Evolutionary conservation across 768 basidiomycete genomes (phyloP).

Genomic region (Termitomyces titanicus): DNA sequence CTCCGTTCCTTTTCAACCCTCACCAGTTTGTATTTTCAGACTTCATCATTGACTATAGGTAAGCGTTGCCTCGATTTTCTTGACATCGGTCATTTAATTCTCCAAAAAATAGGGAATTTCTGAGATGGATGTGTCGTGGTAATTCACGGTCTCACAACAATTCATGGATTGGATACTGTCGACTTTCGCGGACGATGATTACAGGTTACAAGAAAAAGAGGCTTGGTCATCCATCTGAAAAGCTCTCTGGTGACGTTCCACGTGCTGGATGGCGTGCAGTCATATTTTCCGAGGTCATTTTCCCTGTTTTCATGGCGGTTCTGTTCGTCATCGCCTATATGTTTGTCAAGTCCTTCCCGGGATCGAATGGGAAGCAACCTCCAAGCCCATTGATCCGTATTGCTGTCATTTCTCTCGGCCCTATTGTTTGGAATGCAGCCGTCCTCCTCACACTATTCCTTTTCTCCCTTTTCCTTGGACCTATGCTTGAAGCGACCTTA

Average conservation of each 20-base stretch:
- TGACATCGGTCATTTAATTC: conserved; percentile 3
- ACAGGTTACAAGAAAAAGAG: conserved; percentile 99
- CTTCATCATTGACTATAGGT: conserved; percentile 95
- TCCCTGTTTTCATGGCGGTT: conserved; percentile 81
- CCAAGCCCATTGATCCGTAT: conserved; percentile 90
- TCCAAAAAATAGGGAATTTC: conserved; percentile 77
- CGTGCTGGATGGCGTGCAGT: conserved; percentile 92
- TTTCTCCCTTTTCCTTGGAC: conserved; percentile 88
- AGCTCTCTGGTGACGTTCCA: conserved; percentile 92
- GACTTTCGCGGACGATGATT: conserved; percentile 95
- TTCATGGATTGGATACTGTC: conserved; percentile 99
- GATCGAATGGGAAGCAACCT: conserved; percentile 52
- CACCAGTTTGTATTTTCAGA: conserved; percentile 98
- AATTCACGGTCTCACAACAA: conserved; percentile 97
- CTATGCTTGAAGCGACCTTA: conserved; percentile 79
- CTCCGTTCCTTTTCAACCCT: conserved; percentile 99
- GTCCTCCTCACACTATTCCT: conserved; percentile 86
- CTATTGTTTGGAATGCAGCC: conserved; percentile 93
- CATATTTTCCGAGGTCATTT: conserved; percentile 81
- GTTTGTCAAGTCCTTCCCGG: conserved; percentile 88
- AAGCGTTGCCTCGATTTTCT: conserved; percentile 10
- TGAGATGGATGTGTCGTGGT: conserved; percentile 98
- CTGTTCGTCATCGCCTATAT: conserved; percentile 88
- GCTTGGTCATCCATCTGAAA: conserved; percentile 95
- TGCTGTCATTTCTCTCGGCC: conserved; percentile 88